Evolutionary conservation across 305 asterid species (phyloP).

Genomic region (Plantago lanceolata): DNA sequence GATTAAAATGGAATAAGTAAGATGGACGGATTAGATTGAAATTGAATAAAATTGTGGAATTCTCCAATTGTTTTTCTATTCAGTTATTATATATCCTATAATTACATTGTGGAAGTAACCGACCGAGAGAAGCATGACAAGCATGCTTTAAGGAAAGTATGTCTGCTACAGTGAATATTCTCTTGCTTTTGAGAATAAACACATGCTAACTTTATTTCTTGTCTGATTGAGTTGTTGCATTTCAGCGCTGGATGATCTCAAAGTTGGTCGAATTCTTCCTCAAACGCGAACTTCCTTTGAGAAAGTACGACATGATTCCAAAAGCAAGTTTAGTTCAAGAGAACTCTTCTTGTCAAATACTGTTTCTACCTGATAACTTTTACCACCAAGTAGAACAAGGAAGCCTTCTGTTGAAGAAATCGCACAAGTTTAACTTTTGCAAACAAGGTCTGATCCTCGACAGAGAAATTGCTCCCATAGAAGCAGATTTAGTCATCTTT

Average conservation of each 20-base stretch:
- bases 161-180: no score
- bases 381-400: slow-evolving; percentile 47
- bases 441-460: slow-evolving; percentile 34
- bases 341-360: slow-evolving; percentile 46
- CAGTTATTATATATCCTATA: no score
- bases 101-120: no score
- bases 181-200: no score
- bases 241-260: slow-evolving; percentile 49
- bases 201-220: no score
- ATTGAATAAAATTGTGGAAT: no score
- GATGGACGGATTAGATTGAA: no score
- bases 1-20: no score
- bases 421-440: slow-evolving; percentile 27
- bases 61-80: no score
- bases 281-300: slow-evolving; percentile 48
- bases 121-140: no score
- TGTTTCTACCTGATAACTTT: slow-evolving; percentile 42
- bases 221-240: neutral
- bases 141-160: no score
- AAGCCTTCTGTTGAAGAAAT: slow-evolving; percentile 40
- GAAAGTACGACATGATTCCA: slow-evolving; percentile 41
- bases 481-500: slow-evolving; percentile 43
- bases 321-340: slow-evolving; percentile 41
- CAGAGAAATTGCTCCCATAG: slow-evolving; percentile 20
- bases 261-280: slow-evolving; percentile 43